These are phyloP conservation scores for Pyrenophora seminiperda DNA, from an alignment of 2,329 filamentous ascomycete genomes.

Conservation along the genomic window DNA sequence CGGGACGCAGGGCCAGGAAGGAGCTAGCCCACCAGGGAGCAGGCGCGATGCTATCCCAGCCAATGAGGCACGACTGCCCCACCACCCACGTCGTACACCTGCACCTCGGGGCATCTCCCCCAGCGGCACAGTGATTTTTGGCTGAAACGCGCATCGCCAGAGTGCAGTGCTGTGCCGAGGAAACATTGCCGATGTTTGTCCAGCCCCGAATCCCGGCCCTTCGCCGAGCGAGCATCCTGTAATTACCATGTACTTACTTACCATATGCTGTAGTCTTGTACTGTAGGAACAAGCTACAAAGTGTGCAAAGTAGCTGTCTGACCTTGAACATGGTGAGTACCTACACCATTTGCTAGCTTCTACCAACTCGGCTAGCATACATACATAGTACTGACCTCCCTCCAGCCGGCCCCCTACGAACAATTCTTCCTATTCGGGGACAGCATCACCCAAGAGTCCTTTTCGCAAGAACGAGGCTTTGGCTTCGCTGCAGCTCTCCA, in stretches of 20 bases:
- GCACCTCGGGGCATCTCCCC: conserved; percentile 1
- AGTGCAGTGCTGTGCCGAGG: too few relatives aligned
- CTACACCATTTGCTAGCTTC: not conserved
- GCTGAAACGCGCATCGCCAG: conserved; percentile 4
- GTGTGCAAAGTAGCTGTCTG: not conserved
- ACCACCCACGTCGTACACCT: conserved; percentile 6
- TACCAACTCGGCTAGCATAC: not conserved
- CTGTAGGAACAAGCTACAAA: too few relatives aligned
- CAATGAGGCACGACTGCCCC: conserved; percentile 5
- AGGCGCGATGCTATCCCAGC: conserved; percentile 1
- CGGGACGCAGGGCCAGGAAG: conserved; percentile 8
- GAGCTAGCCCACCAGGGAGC: conserved; percentile 2
- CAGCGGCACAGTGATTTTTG: not conserved
- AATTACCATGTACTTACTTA: too few relatives aligned
- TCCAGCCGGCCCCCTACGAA: conserved; percentile 43
- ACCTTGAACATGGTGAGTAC: conserved; percentile 18
- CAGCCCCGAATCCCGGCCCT: not conserved
- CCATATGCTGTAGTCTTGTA: too few relatives aligned
- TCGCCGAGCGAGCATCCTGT: conserved; percentile 3
- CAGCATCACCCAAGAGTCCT: conserved; percentile 77
- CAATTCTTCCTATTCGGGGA: conserved; percentile 81
- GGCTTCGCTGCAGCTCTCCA: conserved; percentile 75
- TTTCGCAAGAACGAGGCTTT: conserved; percentile 68
- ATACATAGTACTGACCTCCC: conserved; percentile 2
- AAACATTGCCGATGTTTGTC: not conserved